Evolutionary conservation across 331 rosid species (phyloP).

Genomic region (Dryas integrifolia): DNA sequence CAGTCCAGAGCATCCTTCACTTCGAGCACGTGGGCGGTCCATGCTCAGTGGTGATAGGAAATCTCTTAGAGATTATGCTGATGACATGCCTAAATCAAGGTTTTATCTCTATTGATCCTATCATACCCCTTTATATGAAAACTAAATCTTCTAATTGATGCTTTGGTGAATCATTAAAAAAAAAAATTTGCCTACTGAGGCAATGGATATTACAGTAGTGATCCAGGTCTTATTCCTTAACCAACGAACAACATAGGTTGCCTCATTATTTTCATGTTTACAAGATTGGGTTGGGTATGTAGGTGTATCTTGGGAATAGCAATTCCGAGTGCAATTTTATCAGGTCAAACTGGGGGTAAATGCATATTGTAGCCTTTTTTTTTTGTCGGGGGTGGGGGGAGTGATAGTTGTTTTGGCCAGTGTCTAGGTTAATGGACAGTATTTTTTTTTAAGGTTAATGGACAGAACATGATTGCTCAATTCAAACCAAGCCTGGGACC

Average conservation of each 20-base stretch:
- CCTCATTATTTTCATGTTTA: neutral
- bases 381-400: too few relatives aligned
- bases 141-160: neutral
- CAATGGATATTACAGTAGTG: neutral
- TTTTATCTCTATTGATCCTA: slow-evolving; percentile 38
- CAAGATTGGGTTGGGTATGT: neutral
- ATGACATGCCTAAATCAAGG: slow-evolving; percentile 90
- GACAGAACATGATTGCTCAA: neutral
- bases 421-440: too few relatives aligned
- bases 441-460: neutral
- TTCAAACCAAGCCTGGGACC: neutral
- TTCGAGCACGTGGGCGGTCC: slow-evolving; percentile 83
- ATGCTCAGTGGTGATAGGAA: slow-evolving; percentile 93
- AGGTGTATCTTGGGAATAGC: neutral
- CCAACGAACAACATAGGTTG: neutral
- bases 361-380: too few relatives aligned
- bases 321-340: neutral
- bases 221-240: neutral
- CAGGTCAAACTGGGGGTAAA: neutral
- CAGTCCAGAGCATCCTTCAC: slow-evolving; percentile 99
- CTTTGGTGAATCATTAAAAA: neutral
- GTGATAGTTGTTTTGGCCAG: neutral
- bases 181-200: too few relatives aligned
- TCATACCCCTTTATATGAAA: neutral
- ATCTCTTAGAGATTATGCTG: slow-evolving; percentile 72